These are phyloP conservation scores for Arabidopsis suecica DNA, from an alignment of 345 rosid species.

Conservation along the genomic window DNA sequence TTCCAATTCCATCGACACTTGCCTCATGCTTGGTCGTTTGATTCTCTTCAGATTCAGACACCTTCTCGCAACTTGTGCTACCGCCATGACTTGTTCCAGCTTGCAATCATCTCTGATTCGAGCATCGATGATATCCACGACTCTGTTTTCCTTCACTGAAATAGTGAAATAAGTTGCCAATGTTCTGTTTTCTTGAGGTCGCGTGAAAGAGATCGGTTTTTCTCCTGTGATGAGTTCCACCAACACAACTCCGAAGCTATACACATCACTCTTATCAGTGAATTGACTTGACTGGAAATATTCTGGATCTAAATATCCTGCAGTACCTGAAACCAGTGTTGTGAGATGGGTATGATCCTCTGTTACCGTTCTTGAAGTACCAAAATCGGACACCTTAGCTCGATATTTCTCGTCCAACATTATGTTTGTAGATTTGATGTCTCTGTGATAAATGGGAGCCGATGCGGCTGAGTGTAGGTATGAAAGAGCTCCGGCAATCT, in stretches of 20 bases:
- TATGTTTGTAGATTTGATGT: too few species aligned
- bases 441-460: too few species aligned
- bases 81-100: constrained; percentile 19
- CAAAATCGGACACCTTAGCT: too few species aligned
- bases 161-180: not conserved
- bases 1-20: constrained; percentile 43
- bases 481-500: too few species aligned
- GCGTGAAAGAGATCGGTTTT: not conserved
- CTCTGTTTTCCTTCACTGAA: not conserved
- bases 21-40: constrained; percentile 52
- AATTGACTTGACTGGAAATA: not conserved
- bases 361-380: too few species aligned
- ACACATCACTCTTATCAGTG: not conserved
- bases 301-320: not conserved
- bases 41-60: constrained; percentile 44
- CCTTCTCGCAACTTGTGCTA: constrained; percentile 44
- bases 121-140: not conserved
- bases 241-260: not conserved
- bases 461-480: too few species aligned
- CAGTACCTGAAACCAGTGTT: not conserved
- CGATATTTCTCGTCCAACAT: too few species aligned
- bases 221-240: not conserved
- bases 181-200: not conserved
- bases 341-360: not conserved
- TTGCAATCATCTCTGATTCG: not conserved